Evolutionary conservation across 176 grass and related monocot species (phyloP).

Genomic region (Cymbopogon citratus): DNA sequence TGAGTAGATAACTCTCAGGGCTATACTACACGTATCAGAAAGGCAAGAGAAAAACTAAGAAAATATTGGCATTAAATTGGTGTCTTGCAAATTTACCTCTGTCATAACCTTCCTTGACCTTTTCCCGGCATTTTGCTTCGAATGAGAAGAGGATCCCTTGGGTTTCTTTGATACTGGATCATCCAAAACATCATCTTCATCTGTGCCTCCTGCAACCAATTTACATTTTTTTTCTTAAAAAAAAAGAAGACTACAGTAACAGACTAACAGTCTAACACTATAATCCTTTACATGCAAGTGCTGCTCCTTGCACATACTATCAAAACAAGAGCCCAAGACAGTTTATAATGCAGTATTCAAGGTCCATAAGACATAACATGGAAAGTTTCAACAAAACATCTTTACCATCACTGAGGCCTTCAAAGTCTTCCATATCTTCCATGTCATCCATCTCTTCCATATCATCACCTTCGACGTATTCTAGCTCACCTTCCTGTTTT

Average conservation of each 20-base stretch:
- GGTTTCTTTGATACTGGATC: constrained; percentile 40
- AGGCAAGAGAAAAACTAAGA: neutral
- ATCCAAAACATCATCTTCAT: constrained; percentile 51
- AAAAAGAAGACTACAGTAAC: neutral
- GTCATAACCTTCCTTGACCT: constrained; percentile 64
- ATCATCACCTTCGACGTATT: constrained; percentile 80
- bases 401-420: constrained; percentile 38
- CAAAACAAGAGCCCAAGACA: neutral
- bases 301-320: neutral
- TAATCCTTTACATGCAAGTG: neutral
- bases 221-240: constrained; percentile 9
- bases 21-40: neutral
- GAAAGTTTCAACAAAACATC: neutral
- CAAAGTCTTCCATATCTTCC: constrained; percentile 90
- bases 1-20: neutral
- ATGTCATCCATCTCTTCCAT: constrained; percentile 52
- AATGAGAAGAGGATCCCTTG: constrained; percentile 31
- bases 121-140: constrained; percentile 43
- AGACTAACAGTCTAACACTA: neutral
- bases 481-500: constrained; percentile 56
- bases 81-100: constrained; percentile 46
- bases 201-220: constrained; percentile 36
- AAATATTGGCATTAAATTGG: neutral
- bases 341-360: constrained; percentile 3
- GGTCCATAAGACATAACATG: neutral